Evolutionary conservation across 768 basidiomycete genomes (phyloP).

Genomic region (Agrocybe chaxingu): DNA sequence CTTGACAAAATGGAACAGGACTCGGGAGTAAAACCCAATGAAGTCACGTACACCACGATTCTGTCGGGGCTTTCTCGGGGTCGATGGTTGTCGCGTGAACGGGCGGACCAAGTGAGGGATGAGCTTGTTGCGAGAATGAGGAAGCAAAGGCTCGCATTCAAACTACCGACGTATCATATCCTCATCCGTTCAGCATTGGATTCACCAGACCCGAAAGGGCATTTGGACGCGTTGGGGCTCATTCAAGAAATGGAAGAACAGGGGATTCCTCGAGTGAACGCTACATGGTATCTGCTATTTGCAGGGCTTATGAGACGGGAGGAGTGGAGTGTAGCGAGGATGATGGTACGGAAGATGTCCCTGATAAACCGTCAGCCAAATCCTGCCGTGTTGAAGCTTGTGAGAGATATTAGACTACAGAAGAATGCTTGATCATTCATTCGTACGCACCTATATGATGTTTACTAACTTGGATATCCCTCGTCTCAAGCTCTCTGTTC

Average conservation of each 20-base stretch:
- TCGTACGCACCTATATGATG: not conserved
- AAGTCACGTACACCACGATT: constrained; percentile 81
- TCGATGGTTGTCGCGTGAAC: constrained; percentile 40
- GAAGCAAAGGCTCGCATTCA: constrained; percentile 47
- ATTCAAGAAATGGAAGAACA: constrained; percentile 57
- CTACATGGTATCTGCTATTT: constrained; percentile 79
- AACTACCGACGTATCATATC: constrained; percentile 71
- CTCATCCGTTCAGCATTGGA: constrained; percentile 67
- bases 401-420: constrained; percentile 38
- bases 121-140: constrained; percentile 61
- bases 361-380: constrained; percentile 41
- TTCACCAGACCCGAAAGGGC: constrained; percentile 44
- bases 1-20: constrained; percentile 72
- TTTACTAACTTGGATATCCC: not conserved
- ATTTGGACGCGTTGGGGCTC: constrained; percentile 53
- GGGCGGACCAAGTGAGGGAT: constrained; percentile 43
- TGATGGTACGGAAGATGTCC: constrained; percentile 61
- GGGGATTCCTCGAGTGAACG: constrained; percentile 45
- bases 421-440: constrained; percentile 7
- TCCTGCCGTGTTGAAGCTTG: constrained; percentile 43
- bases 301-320: constrained; percentile 54
- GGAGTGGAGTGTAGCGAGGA: constrained; percentile 60
- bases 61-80: constrained; percentile 70
- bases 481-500: constrained; percentile 1
- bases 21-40: constrained; percentile 53